Conservation (phyloP, 441 rosid genomes). For the Aquilaria agallochum region DNA sequence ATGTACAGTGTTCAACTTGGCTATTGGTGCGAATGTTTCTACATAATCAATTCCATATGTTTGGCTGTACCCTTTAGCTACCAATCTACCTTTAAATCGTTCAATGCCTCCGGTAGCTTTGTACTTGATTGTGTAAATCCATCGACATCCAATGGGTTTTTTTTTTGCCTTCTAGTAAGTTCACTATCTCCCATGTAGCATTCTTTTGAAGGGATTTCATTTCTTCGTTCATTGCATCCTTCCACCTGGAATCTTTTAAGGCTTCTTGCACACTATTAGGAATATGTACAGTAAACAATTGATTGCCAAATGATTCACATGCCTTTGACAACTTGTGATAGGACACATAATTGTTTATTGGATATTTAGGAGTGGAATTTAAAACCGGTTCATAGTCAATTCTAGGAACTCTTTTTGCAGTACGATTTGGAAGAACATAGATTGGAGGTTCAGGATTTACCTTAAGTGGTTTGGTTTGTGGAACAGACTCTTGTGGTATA, state of each 20-base stretch:
- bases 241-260: background rate
- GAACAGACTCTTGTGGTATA: too few relatives aligned
- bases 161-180: too few relatives aligned
- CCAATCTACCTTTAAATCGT: background rate
- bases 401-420: background rate
- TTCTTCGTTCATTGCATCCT: constrained; percentile 2
- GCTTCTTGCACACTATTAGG: constrained; percentile 9
- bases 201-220: background rate
- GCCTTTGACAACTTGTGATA: background rate
- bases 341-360: background rate
- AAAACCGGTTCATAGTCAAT: background rate
- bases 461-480: background rate
- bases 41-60: too few relatives aligned
- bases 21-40: too few relatives aligned
- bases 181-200: too few relatives aligned
- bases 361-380: background rate
- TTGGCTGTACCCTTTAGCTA: too few relatives aligned
- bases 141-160: too few relatives aligned
- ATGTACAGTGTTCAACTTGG: background rate
- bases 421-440: background rate
- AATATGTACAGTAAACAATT: constrained; percentile 8
- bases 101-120: background rate
- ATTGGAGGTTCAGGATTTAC: too few relatives aligned
- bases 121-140: too few relatives aligned
- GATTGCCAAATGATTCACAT: background rate